Evolutionary conservation across 2,329 filamentous ascomycete species (phyloP), one percentile per base, ranked within the genome.

Genomic region (Basipetospora chlamydospora): DNA sequence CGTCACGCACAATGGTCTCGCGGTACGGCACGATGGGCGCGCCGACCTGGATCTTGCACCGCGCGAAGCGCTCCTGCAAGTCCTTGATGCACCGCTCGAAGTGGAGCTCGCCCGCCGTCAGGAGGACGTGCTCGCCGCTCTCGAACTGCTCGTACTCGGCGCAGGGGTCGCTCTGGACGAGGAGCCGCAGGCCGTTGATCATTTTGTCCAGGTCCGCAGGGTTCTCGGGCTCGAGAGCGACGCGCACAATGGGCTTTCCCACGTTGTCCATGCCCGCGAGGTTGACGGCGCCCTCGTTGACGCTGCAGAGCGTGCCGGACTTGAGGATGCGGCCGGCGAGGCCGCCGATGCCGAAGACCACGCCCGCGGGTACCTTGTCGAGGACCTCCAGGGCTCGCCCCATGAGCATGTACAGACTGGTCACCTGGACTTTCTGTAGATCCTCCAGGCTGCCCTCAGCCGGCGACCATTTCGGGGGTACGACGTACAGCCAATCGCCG

Each of bases 21-120:
- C 87, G 72, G 56, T 94, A 98, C 0, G 90, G 90, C 11, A 98
- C 90, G 42, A 98, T 96, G 1, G 90, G 83, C 29, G 84, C 83
- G 39, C 90, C 87, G 20, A 84, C 84, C 51, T 96, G 88, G 36
- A 98, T 87, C 46, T 96, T 88, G 52, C 92, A 96, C 44, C 76
- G 79, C 5, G 90, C 88, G 52, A 94, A 98, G 5, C 90, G 70
- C 52, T 98, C 90, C 42, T 85, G 73, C 18, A 98, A 65, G 61
- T 98, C 90, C 37, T 90, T 94, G 41, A 98, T 57, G 53, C 90
- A 98, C 39, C 90, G 70, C 57, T 98, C 90, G 3, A 98, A 66
- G 59, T 98, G 90, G 45, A 98, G 54, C 56, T 98, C 90, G 37
- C 90, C 90, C 5, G 90, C 90, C 1, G 90, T 96, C 26, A 94